These are phyloP conservation scores for Teunomyces panamensis DNA, from an alignment of 805 yeast species.

Conservation along the genomic window DNA sequence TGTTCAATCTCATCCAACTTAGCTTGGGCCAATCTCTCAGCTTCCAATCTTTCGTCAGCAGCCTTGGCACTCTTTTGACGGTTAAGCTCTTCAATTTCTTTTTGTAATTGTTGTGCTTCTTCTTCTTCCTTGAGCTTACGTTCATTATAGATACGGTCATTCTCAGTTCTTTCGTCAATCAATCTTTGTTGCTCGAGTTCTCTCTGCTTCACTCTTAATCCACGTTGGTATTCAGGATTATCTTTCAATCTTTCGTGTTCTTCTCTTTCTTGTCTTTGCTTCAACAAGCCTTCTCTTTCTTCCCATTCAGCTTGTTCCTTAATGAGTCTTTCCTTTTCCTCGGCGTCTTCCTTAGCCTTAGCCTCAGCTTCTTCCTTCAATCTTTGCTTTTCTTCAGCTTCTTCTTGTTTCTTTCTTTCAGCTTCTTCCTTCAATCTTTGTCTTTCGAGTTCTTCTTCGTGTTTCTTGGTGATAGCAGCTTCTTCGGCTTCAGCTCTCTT, in stretches of 20 bases:
- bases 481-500: constrained; percentile 40
- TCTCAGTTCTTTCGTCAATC: constrained; percentile 23
- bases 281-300: constrained; percentile 8
- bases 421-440: constrained; percentile 11
- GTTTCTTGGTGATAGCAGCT: constrained; percentile 18
- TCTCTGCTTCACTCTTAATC: constrained; percentile 22
- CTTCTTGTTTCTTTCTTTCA: constrained; percentile 24
- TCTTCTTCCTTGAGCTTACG: constrained; percentile 22
- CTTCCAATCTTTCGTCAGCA: constrained; percentile 25
- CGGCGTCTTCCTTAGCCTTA: constrained; percentile 12
- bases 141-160: constrained; percentile 22
- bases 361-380: constrained; percentile 12
- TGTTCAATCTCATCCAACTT: constrained; percentile 32
- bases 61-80: constrained; percentile 18
- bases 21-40: constrained; percentile 27
- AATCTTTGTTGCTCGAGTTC: constrained; percentile 26
- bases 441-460: constrained; percentile 15
- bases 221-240: constrained; percentile 26
- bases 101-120: constrained; percentile 28
- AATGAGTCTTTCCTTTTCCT: constrained; percentile 8
- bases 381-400: constrained; percentile 17
- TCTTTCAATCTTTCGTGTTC: constrained; percentile 16
- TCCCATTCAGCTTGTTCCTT: constrained; percentile 17
- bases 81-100: constrained; percentile 31
- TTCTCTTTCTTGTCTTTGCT: constrained; percentile 5